Base-by-base conservation (phyloP, 495 filamentous ascomycete genomes). In the Rusavskia elegans region DNA sequence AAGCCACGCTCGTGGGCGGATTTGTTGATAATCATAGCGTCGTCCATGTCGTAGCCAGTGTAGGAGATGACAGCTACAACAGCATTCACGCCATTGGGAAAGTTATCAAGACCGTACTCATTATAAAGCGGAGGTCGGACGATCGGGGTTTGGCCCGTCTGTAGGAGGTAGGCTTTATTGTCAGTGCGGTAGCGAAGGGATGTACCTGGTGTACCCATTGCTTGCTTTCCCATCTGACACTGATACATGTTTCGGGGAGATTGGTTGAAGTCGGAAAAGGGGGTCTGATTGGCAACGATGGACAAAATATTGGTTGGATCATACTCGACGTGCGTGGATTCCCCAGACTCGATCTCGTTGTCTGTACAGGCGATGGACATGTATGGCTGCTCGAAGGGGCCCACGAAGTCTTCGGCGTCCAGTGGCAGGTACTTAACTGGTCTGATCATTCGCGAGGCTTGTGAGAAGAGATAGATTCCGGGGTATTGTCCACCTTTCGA, bases 171-270 rank as follows among this genome's bases (percentile, higher is more conserved):
- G 62, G 83, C 74, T 70, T 98, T 98, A 74, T 98, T 98, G 71
- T 98, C 92, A 35, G 88, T 89, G 54, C 92, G 84, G 65, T 93
- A 85, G 30, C 78, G 76, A 52, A 93, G 71, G 0, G 92, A 82
- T 9, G 90, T 85, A 49, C 84, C 89, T 23, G 92, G 92, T 6
- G 92, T 98, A 58, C 92, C 92, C 92, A 98, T 98, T 2, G 90
- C 83, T 71, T 98, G 92, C 66, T 98, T 98, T 66, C 89, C 87
- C 92, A 98, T 98, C 71, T 98, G 92, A 67, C 90, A 95, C 66
- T 97, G 92, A 68, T 98, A 98, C 92, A 98, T 97, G 68, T 98
- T 98, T 73, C 92, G 77, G 13, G 92, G 92, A 29, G 90, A 96
- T 66, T 98, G 92, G 69, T 98, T 98, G 73, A 95, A 94, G 64